Percentiles rank a stretch among this genome's conserved stretches.
These are phyloP conservation scores for Ustulina deusta DNA, from an alignment of 2,329 filamentous ascomycete species.

Conservation along the genomic window DNA sequence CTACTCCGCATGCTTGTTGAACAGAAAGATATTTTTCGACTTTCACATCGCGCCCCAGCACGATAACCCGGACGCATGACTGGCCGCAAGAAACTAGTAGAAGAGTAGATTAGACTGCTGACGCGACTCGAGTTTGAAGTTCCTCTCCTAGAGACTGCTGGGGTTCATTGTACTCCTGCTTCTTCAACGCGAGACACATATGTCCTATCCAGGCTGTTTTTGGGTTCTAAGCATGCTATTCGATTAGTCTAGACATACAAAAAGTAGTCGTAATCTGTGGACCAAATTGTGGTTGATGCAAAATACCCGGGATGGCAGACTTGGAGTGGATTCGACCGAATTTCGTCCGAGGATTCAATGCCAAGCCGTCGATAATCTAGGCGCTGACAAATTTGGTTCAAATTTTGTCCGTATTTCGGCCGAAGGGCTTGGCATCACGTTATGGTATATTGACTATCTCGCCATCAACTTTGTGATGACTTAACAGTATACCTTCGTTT, in stretches of 20 bases:
- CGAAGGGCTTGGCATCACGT: conserved; percentile 38
- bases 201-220: neutral
- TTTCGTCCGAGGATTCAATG: conserved; percentile 6
- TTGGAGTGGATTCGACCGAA: neutral
- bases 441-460: conserved; percentile 23
- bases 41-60: neutral
- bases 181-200: neutral
- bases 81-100: neutral
- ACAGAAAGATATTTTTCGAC: neutral
- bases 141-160: neutral
- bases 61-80: neutral
- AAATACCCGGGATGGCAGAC: neutral
- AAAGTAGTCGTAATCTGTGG: neutral
- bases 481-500: conserved; percentile 2
- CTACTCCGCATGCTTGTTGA: conserved; percentile 8
- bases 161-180: neutral
- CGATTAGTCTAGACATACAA: neutral
- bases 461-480: neutral
- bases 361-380: neutral
- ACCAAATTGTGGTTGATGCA: neutral
- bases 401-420: conserved; percentile 38
- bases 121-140: neutral
- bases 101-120: neutral
- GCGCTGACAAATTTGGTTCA: conserved; percentile 46
- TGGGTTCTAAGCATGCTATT: neutral